These are phyloP conservation scores for Podospora australis DNA, from an alignment of 495 filamentous ascomycete species.

Conservation along the genomic window DNA sequence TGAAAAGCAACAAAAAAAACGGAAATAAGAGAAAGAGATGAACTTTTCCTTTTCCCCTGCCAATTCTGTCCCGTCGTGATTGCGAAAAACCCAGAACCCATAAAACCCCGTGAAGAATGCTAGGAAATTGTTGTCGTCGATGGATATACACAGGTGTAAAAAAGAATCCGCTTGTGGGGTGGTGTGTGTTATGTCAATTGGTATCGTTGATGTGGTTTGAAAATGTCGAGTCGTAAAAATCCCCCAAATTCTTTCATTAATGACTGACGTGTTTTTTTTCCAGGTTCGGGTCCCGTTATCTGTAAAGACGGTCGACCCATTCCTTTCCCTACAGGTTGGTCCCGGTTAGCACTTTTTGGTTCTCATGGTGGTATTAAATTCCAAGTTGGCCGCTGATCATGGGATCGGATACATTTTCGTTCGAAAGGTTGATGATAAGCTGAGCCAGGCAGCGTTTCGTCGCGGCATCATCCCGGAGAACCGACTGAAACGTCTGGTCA, in stretches of 20 bases:
- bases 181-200: no score
- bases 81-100: not conserved
- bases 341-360: constrained; percentile 6
- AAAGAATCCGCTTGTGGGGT: not conserved
- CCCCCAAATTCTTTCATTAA: no score
- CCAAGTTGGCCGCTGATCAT: constrained; percentile 30
- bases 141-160: not conserved
- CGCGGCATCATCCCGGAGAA: constrained; percentile 93
- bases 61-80: not conserved
- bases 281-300: no score
- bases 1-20: not conserved
- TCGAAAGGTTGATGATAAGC: constrained; percentile 92
- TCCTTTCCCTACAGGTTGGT: constrained; percentile 16
- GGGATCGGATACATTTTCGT: constrained; percentile 77
- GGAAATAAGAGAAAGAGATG: not conserved
- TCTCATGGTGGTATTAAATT: constrained; percentile 11
- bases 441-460: constrained; percentile 97
- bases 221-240: no score
- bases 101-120: not conserved
- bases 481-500: constrained; percentile 93
- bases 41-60: not conserved
- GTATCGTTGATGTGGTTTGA: not conserved
- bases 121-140: not conserved
- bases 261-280: no score
- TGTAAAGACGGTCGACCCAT: constrained; percentile 15